phyloP scores from a whole-genome alignment of 129 eudicot genomes.

The Pulicaria dysenterica region DNA sequence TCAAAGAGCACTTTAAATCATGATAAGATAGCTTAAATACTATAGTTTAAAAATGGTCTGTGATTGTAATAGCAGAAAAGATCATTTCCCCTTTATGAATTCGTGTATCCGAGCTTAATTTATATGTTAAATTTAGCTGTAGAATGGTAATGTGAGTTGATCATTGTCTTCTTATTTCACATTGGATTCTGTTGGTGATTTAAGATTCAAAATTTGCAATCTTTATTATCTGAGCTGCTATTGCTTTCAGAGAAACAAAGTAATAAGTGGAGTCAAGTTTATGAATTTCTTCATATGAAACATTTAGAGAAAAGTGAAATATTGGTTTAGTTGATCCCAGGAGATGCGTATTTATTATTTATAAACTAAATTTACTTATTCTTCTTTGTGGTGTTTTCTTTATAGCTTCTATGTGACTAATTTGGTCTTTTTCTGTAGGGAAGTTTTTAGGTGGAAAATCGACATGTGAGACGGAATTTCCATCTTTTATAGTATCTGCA shows the following conservation, averaged over 20 bases:
- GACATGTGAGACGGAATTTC: slow-evolving; percentile 51
- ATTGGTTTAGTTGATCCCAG: neutral
- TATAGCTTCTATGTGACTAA: slow-evolving; percentile 14
- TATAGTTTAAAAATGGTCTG: too few relatives aligned
- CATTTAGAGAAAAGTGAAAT: neutral
- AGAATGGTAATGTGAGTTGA: slow-evolving; percentile 12
- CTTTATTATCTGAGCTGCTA: neutral
- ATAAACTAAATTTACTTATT: neutral
- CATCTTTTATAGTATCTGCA: slow-evolving; percentile 63
- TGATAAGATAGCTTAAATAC: too few relatives aligned
- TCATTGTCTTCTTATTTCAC: neutral
- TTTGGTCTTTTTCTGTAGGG: slow-evolving; percentile 61
- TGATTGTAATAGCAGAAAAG: too few relatives aligned
- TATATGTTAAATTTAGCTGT: slow-evolving; percentile 11
- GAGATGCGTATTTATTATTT: neutral
- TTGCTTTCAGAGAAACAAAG: neutral
- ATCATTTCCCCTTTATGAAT: neutral
- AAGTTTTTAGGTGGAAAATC: slow-evolving; percentile 56
- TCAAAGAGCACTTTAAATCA: too few relatives aligned
- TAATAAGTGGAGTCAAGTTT: neutral
- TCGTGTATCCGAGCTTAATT: neutral
- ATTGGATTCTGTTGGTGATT: slow-evolving; percentile 14
- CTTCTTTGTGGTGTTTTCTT: neutral
- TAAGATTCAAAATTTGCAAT: neutral
- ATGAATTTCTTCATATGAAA: slow-evolving; percentile 8